phyloP scores from a whole-genome alignment of 2,329 filamentous ascomycete genomes.

The Penicillium sp. region DNA sequence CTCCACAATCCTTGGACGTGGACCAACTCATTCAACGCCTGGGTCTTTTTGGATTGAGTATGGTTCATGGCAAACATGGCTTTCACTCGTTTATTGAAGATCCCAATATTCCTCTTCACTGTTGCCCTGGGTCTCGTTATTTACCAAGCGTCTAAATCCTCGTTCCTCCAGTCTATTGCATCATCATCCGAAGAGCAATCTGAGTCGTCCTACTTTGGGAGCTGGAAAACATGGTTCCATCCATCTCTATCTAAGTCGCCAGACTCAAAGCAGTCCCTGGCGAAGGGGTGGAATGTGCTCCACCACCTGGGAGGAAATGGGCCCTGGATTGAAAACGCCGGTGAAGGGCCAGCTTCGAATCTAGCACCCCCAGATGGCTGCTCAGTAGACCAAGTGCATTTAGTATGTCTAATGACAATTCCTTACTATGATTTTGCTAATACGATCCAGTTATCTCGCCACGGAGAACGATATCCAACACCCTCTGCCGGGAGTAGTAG shows the following conservation, averaged over 20 bases:
- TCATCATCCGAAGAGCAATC: not conserved
- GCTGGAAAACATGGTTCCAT: constrained; percentile 22
- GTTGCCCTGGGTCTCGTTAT: not conserved
- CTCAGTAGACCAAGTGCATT: constrained; percentile 56
- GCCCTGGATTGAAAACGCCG: constrained; percentile 52
- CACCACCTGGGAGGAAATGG: constrained; percentile 56
- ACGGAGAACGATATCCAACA: constrained; percentile 58
- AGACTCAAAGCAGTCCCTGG: not conserved
- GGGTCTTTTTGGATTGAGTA: not conserved
- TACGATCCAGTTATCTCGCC: constrained; percentile 51
- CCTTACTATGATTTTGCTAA: not conserved
- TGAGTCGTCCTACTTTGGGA: constrained; percentile 10
- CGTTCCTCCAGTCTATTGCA: not conserved
- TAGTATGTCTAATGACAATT: constrained; percentile 39
- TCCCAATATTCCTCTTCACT: not conserved
- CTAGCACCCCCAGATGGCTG: constrained; percentile 49
- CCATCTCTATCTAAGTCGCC: not conserved
- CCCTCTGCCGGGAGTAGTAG: constrained; percentile 48
- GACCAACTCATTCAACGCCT: not conserved
- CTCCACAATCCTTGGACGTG: not conserved
- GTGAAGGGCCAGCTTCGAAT: constrained; percentile 35
- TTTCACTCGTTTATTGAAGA: not conserved
- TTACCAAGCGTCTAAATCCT: not conserved
- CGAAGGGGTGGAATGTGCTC: constrained; percentile 46
- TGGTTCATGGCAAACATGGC: not conserved